Conservation (phyloP, 2,329 filamentous ascomycete species). For the Xylariales sp. region DNA sequence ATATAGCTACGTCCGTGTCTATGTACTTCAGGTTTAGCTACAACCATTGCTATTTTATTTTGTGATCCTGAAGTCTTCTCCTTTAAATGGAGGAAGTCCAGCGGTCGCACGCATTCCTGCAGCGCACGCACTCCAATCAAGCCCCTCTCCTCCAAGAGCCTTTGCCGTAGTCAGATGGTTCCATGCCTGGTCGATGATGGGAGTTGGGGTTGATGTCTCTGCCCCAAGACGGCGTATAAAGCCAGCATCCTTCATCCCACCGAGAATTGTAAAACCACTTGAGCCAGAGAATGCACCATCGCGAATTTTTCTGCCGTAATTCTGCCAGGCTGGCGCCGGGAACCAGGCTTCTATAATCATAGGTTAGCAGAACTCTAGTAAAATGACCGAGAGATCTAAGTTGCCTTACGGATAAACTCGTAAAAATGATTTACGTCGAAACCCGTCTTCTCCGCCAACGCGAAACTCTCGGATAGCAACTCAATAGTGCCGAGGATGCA, state of each 20-base stretch:
- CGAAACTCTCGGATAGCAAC: conserved; percentile 18
- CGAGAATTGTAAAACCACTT: conserved; percentile 7
- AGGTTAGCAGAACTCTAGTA: not conserved
- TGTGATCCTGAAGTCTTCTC: conserved; percentile 5
- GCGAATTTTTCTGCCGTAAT: conserved; percentile 16
- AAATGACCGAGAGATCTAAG: not conserved
- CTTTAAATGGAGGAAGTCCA: conserved; percentile 15
- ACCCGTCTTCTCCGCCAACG: conserved; percentile 12
- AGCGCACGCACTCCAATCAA: conserved; percentile 19
- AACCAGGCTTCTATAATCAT: not conserved
- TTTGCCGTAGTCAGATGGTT: conserved; percentile 1
- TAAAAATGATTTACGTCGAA: conserved; percentile 14
- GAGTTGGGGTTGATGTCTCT: conserved; percentile 14
- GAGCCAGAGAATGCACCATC: conserved; percentile 15
- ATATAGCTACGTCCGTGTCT: not conserved
- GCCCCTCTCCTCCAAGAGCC: conserved; percentile 8
- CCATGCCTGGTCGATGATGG: conserved; percentile 12
- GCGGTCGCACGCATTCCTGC: conserved; percentile 9
- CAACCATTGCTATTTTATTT: not conserved
- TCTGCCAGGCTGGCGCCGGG: conserved; percentile 17
- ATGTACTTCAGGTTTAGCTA: not conserved
- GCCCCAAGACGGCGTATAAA: conserved; percentile 16
- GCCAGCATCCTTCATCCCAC: conserved; percentile 18
- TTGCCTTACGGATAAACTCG: conserved; percentile 12
- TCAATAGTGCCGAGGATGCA: conserved; percentile 22